These are phyloP conservation scores for Choanephora cucurbitarum DNA, from an alignment of 371 early-diverging fungal genomes.

Conservation along the genomic window DNA sequence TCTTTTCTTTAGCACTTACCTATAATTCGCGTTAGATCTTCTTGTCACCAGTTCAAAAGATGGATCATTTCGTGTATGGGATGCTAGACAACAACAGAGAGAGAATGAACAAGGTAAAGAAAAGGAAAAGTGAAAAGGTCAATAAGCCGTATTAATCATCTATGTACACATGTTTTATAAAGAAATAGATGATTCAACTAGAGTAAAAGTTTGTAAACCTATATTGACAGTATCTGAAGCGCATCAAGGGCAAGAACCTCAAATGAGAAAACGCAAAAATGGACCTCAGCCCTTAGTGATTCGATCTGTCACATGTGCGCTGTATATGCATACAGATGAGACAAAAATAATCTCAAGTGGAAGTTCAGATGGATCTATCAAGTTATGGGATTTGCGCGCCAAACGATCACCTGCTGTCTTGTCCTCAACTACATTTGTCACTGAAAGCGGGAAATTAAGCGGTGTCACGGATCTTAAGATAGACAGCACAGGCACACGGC, in stretches of 20 bases:
- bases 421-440: conserved; percentile 24
- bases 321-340: conserved; percentile 40
- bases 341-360: conserved; percentile 56
- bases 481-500: conserved; percentile 36
- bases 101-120: no score
- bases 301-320: conserved; percentile 58
- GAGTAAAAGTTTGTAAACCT: conserved; percentile 21
- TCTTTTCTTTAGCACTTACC: no score
- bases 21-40: conserved; percentile 44
- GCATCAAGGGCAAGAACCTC: conserved; percentile 20
- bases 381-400: conserved; percentile 50
- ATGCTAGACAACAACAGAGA: conserved; percentile 44
- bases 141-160: no score
- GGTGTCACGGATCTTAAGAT: conserved; percentile 44
- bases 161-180: no score
- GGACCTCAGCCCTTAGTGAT: conserved; percentile 14
- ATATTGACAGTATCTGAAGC: conserved; percentile 24
- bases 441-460: conserved; percentile 14
- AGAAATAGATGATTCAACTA: no score
- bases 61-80: conserved; percentile 68
- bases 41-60: conserved; percentile 65
- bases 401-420: conserved; percentile 24
- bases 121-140: no score
- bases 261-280: conserved; percentile 19
- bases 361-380: conserved; percentile 59